Conservation (phyloP, 1,284 basidiomycete species). For the Ustilago hordei region DNA sequence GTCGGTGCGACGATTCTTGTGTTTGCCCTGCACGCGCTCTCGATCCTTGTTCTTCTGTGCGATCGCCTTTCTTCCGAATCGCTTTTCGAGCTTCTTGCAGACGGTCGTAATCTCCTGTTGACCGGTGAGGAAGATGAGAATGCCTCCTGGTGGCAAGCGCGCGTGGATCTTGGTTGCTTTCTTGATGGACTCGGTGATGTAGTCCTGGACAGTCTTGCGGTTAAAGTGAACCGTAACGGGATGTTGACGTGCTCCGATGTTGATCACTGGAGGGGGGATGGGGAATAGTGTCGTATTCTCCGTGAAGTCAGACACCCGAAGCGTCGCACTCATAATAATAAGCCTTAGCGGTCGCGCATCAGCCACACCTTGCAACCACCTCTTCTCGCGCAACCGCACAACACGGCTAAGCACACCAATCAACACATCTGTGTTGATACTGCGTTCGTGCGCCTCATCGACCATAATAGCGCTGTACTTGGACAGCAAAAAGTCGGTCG, state of each 20-base stretch:
- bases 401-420: slow-evolving; percentile 95
- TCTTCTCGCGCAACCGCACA: slow-evolving; percentile 79
- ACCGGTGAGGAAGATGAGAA: slow-evolving; percentile 82
- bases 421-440: slow-evolving; percentile 97
- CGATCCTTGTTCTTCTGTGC: slow-evolving; percentile 70
- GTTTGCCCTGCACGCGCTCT: slow-evolving; percentile 27
- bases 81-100: slow-evolving; percentile 80
- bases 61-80: slow-evolving; percentile 79
- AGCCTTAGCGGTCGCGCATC: slow-evolving; percentile 82
- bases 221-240: slow-evolving; percentile 96
- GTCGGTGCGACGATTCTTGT: slow-evolving; percentile 18
- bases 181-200: slow-evolving; percentile 88
- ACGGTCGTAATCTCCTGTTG: slow-evolving; percentile 80
- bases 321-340: slow-evolving; percentile 98
- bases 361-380: slow-evolving; percentile 59
- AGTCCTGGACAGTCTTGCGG: slow-evolving; percentile 85
- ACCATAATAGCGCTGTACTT: slow-evolving; percentile 90
- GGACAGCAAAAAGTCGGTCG: slow-evolving; percentile 86
- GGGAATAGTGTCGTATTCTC: slow-evolving; percentile 86
- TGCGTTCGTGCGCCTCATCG: slow-evolving; percentile 97
- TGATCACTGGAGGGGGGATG: slow-evolving; percentile 87
- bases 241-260: slow-evolving; percentile 89
- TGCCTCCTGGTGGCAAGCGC: slow-evolving; percentile 78
- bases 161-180: slow-evolving; percentile 86
- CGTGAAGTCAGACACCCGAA: slow-evolving; percentile 92